A percentile compares a stretch with the other conserved stretches of the same genome.
phyloP scores from a whole-genome alignment of 1,284 basidiomycete genomes.

The Tilletia caries region DNA sequence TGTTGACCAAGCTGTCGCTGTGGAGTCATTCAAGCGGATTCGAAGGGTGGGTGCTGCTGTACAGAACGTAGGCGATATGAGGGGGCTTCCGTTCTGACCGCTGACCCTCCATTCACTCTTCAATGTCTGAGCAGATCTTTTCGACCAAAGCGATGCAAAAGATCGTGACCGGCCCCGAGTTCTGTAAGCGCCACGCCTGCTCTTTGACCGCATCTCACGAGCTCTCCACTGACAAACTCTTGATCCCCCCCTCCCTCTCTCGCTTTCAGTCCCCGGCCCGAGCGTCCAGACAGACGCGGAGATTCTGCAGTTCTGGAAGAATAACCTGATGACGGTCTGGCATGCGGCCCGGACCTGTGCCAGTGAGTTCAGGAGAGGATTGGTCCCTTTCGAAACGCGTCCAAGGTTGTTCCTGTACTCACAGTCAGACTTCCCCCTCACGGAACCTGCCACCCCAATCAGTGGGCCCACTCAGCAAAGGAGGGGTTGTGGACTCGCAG shows the following conservation, averaged over 20 bases:
- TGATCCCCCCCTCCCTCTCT: too few species aligned
- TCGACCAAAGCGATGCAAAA: constrained; percentile 49
- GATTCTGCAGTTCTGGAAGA: constrained; percentile 55
- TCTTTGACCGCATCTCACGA: neutral
- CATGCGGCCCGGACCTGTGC: constrained; percentile 55
- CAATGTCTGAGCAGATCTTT: constrained; percentile 37
- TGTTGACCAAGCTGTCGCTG: constrained; percentile 52
- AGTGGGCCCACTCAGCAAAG: constrained; percentile 51
- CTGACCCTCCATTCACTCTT: constrained; percentile 30
- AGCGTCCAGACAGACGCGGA: constrained; percentile 53
- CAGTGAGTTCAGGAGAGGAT: too few species aligned
- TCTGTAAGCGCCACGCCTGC: constrained; percentile 18
- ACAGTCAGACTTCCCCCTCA: constrained; percentile 15
- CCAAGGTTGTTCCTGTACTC: too few species aligned
- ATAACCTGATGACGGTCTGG: constrained; percentile 55
- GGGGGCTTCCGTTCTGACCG: constrained; percentile 25
- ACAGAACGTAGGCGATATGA: constrained; percentile 21
- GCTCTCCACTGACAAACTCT: neutral
- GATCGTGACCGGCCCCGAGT: constrained; percentile 54
- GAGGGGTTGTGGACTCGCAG: constrained; percentile 58
- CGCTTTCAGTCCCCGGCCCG: constrained; percentile 32
- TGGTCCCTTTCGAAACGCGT: too few species aligned
- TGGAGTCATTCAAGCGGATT: constrained; percentile 26
- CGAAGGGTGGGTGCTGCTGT: constrained; percentile 13
- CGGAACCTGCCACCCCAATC: too few species aligned